Base-by-base conservation (phyloP, 305 asterid species). In the Fraxinus baroniana region DNA sequence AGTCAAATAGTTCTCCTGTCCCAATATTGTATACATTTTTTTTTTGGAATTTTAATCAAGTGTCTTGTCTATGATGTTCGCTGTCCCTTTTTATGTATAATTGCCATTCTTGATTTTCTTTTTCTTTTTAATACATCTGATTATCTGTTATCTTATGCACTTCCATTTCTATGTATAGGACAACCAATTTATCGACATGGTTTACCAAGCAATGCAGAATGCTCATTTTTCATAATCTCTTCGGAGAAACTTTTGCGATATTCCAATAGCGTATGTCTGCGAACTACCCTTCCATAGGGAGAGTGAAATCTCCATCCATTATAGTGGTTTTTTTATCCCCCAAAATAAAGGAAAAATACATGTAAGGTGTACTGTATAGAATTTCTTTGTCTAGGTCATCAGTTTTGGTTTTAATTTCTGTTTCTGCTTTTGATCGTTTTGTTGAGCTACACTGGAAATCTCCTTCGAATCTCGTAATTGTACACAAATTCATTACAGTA, bases 141-240 rank as follows among this genome's bases (percentile, higher is more conserved):
- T 76, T 62, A 62, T 7, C 32, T 0, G 13, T 81, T 22, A 73
- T 79, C 32, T 74, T 10, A 73, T 77, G 80, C 1, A 28, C 77
- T 10, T 35, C 2, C 30, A 7, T 76, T 74, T 74, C 22, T 33
- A 13, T 83, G 78, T 73, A 28, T 82, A 93, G 97, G 97, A 93
- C 68, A 81, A 91, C 85, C 91, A 89, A 82, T 93, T 93, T 84
- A 89, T 93, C 46, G 95, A 92, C 87, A 87, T 90, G 93, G 91
- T 93, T 74, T 88, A 87, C 89, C 88, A 70, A 81, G 97, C 97
- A 28, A 62, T 92, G 83, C 84, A 89, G 90, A 89, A 91, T 76
- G 91, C 89, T 3, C 90, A 89, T 79, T 89, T 88, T 44, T 80
- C 88, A 13, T 86, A 85, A 84, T 46, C 62, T 46, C 30, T 30